These are phyloP conservation scores for Esteya vermicola DNA, from an alignment of 2,329 filamentous ascomycete species.

Conservation along the genomic window DNA sequence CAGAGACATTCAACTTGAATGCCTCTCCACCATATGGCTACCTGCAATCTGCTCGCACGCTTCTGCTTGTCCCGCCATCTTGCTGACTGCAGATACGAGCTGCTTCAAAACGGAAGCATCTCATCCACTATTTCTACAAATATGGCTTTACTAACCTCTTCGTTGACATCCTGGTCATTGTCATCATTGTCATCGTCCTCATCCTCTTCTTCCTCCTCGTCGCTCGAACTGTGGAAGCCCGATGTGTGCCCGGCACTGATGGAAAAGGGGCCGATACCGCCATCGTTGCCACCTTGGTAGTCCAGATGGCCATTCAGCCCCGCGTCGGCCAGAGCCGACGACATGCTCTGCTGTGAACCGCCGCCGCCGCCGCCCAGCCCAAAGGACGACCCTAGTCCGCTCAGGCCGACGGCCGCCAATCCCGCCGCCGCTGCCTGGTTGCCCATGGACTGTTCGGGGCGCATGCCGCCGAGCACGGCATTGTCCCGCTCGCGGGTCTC, in stretches of 20 bases:
- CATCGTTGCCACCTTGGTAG: slow-evolving; percentile 34
- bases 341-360: slow-evolving; percentile 36
- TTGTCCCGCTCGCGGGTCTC: slow-evolving; percentile 95
- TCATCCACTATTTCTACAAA: not conserved
- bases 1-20: no score
- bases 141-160: slow-evolving; percentile 47
- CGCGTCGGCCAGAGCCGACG: slow-evolving; percentile 63
- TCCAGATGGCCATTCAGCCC: slow-evolving; percentile 63
- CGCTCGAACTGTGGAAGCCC: slow-evolving; percentile 91
- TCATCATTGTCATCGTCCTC: slow-evolving; percentile 60
- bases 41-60: no score
- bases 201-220: slow-evolving; percentile 92
- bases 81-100: no score
- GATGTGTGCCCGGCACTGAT: slow-evolving; percentile 57
- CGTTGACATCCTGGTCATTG: slow-evolving; percentile 60
- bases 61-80: no score
- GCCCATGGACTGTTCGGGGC: slow-evolving; percentile 77
- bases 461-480: slow-evolving; percentile 89
- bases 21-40: no score
- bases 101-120: not conserved
- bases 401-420: slow-evolving; percentile 33
- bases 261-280: slow-evolving; percentile 52
- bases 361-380: slow-evolving; percentile 19
- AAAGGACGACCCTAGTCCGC: slow-evolving; percentile 26
- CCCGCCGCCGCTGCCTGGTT: slow-evolving; percentile 45